phyloP scores from a whole-genome alignment of 2,329 filamentous ascomycete genomes.

The Paecilomyces niveus region DNA sequence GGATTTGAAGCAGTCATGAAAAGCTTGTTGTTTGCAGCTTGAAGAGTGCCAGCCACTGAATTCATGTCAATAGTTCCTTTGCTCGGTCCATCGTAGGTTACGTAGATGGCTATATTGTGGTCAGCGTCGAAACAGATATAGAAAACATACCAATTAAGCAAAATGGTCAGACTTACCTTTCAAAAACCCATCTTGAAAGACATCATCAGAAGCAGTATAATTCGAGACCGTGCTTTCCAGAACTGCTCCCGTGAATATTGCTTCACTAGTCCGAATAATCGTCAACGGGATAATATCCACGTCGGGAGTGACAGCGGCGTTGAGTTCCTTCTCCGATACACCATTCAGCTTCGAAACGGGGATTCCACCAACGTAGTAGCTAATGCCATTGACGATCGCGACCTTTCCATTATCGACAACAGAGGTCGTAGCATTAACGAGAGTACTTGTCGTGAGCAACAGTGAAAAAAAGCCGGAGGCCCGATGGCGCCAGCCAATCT shows the following conservation, averaged over 20 bases:
- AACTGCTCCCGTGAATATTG: background rate
- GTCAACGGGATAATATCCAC: slow-evolving; percentile 11
- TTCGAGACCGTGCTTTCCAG: slow-evolving; percentile 8
- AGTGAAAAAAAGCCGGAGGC: background rate
- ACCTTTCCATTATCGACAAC: slow-evolving; percentile 8
- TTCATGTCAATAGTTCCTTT: background rate
- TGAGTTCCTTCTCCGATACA: background rate
- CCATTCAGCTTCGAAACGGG: slow-evolving; percentile 8
- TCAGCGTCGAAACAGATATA: background rate
- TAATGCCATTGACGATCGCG: slow-evolving; percentile 19
- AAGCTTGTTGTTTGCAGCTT: background rate
- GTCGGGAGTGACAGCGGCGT: slow-evolving; percentile 1
- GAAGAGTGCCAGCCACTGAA: background rate
- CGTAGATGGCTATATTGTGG: background rate
- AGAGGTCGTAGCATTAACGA: background rate
- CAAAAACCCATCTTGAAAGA: slow-evolving; percentile 11
- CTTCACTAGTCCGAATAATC: slow-evolving; percentile 5
- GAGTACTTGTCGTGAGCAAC: background rate
- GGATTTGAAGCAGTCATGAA: background rate
- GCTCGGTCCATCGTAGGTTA: background rate
- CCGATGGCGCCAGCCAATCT: background rate
- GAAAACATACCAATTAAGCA: background rate
- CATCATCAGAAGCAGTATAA: slow-evolving; percentile 10
- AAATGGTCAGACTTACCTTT: slow-evolving; percentile 1
- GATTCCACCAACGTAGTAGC: slow-evolving; percentile 21